Evolutionary conservation across 2,329 filamentous ascomycete species (phyloP).

Genomic region (Colletotrichum spaethianum): DNA sequence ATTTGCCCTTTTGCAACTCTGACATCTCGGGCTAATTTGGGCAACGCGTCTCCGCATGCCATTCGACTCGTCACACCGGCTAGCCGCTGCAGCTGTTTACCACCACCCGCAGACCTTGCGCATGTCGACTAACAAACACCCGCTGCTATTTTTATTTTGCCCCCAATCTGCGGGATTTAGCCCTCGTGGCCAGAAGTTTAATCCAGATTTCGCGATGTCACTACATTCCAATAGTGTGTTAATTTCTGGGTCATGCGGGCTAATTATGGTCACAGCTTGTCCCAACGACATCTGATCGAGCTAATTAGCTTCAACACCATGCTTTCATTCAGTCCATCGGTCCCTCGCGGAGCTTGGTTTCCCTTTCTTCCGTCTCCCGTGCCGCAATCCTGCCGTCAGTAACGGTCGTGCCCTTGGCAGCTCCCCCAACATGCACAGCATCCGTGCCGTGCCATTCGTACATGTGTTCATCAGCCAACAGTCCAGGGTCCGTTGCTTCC

Average conservation of each 20-base stretch:
- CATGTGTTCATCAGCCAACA: constrained; percentile 6
- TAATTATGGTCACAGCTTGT: constrained; percentile 28
- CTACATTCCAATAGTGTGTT: constrained; percentile 5
- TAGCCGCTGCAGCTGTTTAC: constrained; percentile 41
- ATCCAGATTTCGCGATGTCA: constrained; percentile 22
- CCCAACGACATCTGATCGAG: not conserved
- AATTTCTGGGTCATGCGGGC: constrained; percentile 13
- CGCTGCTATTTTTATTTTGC: constrained; percentile 55
- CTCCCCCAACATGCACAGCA: constrained; percentile 20
- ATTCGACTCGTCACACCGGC: constrained; percentile 25
- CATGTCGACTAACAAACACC: constrained; percentile 39
- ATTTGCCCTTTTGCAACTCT: constrained; percentile 25
- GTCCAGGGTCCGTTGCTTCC: constrained; percentile 21
- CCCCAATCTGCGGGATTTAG: constrained; percentile 43
- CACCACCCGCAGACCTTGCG: constrained; percentile 38
- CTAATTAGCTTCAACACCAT: constrained; percentile 24
- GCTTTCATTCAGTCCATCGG: not conserved
- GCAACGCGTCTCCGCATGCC: constrained; percentile 14
- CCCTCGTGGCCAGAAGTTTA: constrained; percentile 26
- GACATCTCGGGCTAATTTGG: constrained; percentile 49
- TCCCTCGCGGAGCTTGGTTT: constrained; percentile 4
- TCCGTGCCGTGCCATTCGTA: constrained; percentile 17
- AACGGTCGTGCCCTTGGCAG: constrained; percentile 23
- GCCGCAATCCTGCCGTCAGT: constrained; percentile 43
- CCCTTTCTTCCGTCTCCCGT: constrained; percentile 16